phyloP scores from a whole-genome alignment of 371 early-diverging fungal genomes.

The Dichotomocladium elegans region DNA sequence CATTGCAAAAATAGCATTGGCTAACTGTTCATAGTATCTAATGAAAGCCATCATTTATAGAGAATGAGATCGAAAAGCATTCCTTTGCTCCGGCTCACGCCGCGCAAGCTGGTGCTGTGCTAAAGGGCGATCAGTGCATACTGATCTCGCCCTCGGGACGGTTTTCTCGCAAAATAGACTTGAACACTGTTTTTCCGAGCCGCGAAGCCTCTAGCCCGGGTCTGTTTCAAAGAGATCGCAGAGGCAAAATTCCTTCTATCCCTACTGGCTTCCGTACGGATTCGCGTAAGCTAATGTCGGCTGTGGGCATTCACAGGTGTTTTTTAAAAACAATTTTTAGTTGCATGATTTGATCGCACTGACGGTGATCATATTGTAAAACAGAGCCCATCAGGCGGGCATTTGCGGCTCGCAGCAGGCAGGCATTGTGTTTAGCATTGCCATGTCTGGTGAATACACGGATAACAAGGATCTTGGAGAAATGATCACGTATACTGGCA shows the following conservation, averaged over 20 bases:
- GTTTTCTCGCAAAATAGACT: too few relatives aligned
- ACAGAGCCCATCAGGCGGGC: constrained; percentile 2
- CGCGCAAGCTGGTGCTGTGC: background rate
- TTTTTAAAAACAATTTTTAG: background rate
- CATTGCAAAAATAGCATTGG: too few relatives aligned
- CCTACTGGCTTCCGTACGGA: background rate
- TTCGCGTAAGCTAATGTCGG: background rate
- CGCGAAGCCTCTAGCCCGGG: too few relatives aligned
- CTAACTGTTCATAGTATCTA: too few relatives aligned
- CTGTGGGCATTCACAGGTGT: constrained; percentile 4
- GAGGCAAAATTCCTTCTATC: background rate
- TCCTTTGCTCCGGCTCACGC: background rate
- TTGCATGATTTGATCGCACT: background rate
- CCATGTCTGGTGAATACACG: constrained; percentile 48
- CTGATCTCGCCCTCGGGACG: background rate
- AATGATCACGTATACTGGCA: constrained; percentile 55
- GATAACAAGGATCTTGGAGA: constrained; percentile 58
- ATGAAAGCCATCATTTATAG: too few relatives aligned
- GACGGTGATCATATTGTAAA: background rate
- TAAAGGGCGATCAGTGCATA: background rate
- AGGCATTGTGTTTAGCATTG: constrained; percentile 16
- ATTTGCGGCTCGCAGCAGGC: background rate
- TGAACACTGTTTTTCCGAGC: too few relatives aligned
- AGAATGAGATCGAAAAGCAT: background rate
- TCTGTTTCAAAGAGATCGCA: background rate